Evolutionary conservation across 2,329 filamentous ascomycete genomes (phyloP).

Genomic region (Dactylellina parvicollis): DNA sequence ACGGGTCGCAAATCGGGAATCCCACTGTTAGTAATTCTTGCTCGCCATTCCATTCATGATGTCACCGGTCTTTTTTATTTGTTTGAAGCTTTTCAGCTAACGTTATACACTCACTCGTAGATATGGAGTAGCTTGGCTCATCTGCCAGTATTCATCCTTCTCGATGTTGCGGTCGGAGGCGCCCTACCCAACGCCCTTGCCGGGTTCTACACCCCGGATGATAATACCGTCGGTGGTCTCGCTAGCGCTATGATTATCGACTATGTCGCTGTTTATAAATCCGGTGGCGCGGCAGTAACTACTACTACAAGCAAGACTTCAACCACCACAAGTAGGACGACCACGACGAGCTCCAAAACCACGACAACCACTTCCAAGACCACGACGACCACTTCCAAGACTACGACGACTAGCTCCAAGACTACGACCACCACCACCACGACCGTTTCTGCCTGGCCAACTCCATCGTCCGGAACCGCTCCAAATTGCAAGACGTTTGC

Average conservation of each 20-base stretch:
- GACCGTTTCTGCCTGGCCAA: background rate
- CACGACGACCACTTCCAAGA: background rate
- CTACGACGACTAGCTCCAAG: background rate
- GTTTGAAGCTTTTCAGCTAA: background rate
- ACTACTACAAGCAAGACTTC: background rate
- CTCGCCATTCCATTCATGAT: background rate
- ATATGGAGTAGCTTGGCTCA: constrained; percentile 60
- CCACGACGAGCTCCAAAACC: constrained; percentile 1
- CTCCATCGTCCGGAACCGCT: constrained; percentile 3
- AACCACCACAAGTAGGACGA: constrained; percentile 6
- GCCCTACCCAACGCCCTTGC: constrained; percentile 61
- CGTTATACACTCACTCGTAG: constrained; percentile 19
- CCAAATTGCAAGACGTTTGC: constrained; percentile 5
- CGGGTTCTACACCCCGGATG: constrained; percentile 60
- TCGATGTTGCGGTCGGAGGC: constrained; percentile 63
- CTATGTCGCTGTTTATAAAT: constrained; percentile 62
- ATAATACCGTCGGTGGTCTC: constrained; percentile 59
- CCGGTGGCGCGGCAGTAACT: constrained; percentile 1
- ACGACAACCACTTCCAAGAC: constrained; percentile 10
- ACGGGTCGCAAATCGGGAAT: constrained; percentile 57
- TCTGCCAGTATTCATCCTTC: constrained; percentile 60
- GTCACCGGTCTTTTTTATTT: background rate
- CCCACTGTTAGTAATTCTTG: constrained; percentile 21
- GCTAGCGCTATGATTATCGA: constrained; percentile 61
- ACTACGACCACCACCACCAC: too few species aligned